Evolutionary conservation across 2,329 filamentous ascomycete genomes (phyloP), one percentile per base, ranked within the genome.

Genomic region (Aureobasidium sp.): DNA sequence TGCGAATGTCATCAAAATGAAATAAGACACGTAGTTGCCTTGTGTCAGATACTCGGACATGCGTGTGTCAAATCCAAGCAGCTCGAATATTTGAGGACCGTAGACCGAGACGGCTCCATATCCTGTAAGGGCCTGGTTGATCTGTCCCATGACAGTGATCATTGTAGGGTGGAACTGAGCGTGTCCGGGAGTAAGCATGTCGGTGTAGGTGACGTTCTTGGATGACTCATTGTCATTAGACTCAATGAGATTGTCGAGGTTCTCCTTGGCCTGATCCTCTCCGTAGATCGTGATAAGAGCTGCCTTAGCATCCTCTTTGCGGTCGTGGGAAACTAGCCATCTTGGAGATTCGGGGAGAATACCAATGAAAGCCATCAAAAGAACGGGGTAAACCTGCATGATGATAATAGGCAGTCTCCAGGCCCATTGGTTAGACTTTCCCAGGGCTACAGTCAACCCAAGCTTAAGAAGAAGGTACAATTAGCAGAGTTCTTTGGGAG

Each of bases 21-120:
- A 82, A 70, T 86, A 86, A 21, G 79, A 83, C 44, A 82, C 71
- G 71, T 85, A 86, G 71, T 86, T 86, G 30, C 76, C 82, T 48
- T 84, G 76, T 0, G 83, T 85, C 14, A 85, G 71, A 63, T 79
- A 81, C 68, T 86, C 83, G 1, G 83, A 78, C 16, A 71, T 72
- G 4, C 71, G 72, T 39, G 79, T 77, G n/a, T 71, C 69, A 68
- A 85, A 84, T 16, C 83, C 82, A 3, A 86, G 78, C 10, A 86
- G 78, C 64, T 83, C 78, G 68, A 86, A 86, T 58, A 86, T 85
- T 65, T 86, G 84, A 2, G 83, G 82, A 0, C 83, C 84, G 62
- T 86, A 86, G 3, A 86, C 83, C 21, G 79, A 82, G 3, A 86
- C 81, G 0, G 83, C 84, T 2, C 82, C 82, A 60, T 84, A 84